Evolutionary conservation across 768 basidiomycete genomes (phyloP).

Genomic region (Auricularia sp.): DNA sequence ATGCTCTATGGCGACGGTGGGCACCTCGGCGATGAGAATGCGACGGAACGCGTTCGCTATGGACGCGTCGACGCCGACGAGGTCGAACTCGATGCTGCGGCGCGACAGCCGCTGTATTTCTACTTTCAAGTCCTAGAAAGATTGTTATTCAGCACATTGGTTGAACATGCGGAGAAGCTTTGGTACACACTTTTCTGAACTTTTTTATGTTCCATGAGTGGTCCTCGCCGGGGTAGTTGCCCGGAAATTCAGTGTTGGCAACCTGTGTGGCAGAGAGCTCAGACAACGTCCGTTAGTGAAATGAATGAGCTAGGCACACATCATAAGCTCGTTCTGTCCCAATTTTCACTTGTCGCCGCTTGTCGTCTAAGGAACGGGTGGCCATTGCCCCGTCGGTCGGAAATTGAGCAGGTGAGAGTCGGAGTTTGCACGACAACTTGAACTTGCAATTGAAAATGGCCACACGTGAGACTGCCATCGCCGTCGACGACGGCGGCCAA

Average conservation of each 20-base stretch:
- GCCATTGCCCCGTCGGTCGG: slow-evolving; percentile 9
- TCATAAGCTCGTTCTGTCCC: slow-evolving; percentile 57
- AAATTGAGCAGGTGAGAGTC: no score
- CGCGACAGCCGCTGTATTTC: slow-evolving; percentile 72
- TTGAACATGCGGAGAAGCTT: background rate
- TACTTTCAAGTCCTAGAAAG: slow-evolving; percentile 55
- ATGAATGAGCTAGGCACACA: slow-evolving; percentile 8
- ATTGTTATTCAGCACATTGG: slow-evolving; percentile 18
- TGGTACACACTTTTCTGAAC: slow-evolving; percentile 57
- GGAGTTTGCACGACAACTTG: no score
- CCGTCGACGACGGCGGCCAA: slow-evolving; percentile 30
- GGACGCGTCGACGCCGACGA: slow-evolving; percentile 90
- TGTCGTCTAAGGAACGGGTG: slow-evolving; percentile 20
- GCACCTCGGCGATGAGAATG: slow-evolving; percentile 92
- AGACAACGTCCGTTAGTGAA: background rate
- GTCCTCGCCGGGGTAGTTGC: slow-evolving; percentile 77
- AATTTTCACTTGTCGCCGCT: slow-evolving; percentile 53
- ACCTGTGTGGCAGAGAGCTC: slow-evolving; percentile 34
- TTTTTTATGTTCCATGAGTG: slow-evolving; percentile 69
- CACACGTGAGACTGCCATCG: background rate
- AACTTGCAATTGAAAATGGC: background rate
- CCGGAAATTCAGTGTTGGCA: slow-evolving; percentile 85
- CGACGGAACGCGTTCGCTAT: slow-evolving; percentile 92
- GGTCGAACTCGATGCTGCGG: slow-evolving; percentile 84
- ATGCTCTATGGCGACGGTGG: slow-evolving; percentile 81